These are phyloP conservation scores for Pseudogymnoascus sp. DNA, from an alignment of 2,329 filamentous ascomycete species.

Conservation along the genomic window DNA sequence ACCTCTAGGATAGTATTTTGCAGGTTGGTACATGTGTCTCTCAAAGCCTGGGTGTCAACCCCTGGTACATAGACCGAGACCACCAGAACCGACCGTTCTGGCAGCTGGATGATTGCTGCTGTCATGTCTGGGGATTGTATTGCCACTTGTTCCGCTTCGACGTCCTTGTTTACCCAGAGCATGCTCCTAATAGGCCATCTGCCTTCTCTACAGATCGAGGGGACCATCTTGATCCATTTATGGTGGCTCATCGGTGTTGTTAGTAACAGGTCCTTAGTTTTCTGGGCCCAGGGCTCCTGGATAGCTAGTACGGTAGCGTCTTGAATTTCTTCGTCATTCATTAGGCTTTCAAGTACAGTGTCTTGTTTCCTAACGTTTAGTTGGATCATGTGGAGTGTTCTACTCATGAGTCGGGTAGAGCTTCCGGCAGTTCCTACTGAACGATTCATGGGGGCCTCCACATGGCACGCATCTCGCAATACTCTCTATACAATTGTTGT, in stretches of 20 bases:
- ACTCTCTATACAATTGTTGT: slow-evolving; percentile 16
- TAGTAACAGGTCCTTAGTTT: too few relatives aligned
- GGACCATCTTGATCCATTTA: slow-evolving; percentile 14
- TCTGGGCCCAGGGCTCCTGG: slow-evolving; percentile 9
- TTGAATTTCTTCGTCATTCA: slow-evolving; percentile 13
- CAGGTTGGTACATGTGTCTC: too few relatives aligned
- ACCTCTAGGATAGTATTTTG: too few relatives aligned
- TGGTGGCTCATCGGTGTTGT: slow-evolving; percentile 11
- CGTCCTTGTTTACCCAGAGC: slow-evolving; percentile 23
- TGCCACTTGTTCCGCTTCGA: slow-evolving; percentile 19
- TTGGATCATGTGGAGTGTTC: slow-evolving; percentile 1
- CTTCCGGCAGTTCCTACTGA: slow-evolving; percentile 20
- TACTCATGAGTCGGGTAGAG: slow-evolving; percentile 22
- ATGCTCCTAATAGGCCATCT: slow-evolving; percentile 24
- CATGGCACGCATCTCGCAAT: slow-evolving; percentile 19
- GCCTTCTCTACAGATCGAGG: slow-evolving; percentile 14
- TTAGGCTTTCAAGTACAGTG: slow-evolving; percentile 13
- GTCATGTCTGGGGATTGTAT: slow-evolving; percentile 24
- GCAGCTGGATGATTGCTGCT: slow-evolving; percentile 19
- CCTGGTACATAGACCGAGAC: slow-evolving; percentile 23
- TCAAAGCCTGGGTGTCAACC: slow-evolving; percentile 16
- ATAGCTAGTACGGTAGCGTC: slow-evolving; percentile 13
- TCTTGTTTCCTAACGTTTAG: slow-evolving; percentile 12
- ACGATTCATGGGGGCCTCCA: slow-evolving; percentile 15
- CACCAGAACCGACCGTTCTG: slow-evolving; percentile 21